Percentiles rank a stretch among this genome's conserved stretches.
phyloP scores from a whole-genome alignment of 129 eudicot genomes.

The Tanacetum coccineum region DNA sequence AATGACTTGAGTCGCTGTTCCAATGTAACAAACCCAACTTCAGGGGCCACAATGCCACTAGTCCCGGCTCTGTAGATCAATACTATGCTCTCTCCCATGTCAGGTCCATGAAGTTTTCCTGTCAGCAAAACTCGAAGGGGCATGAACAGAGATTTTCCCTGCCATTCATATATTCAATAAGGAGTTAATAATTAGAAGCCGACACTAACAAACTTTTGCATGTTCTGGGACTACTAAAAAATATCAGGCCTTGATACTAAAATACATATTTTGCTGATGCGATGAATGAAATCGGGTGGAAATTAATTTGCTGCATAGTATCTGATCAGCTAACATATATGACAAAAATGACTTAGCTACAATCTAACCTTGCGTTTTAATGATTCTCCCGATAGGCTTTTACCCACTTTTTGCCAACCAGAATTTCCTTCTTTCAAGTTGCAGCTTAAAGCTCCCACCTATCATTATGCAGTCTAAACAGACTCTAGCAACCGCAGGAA shows the following conservation, averaged over 20 bases:
- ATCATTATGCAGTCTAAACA: slow-evolving; percentile 81
- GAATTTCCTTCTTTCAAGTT: slow-evolving; percentile 63
- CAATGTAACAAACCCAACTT: slow-evolving; percentile 51
- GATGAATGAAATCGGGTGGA: too few relatives aligned
- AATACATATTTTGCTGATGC: too few relatives aligned
- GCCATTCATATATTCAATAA: too few relatives aligned
- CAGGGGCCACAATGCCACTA: slow-evolving; percentile 44
- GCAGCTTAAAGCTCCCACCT: slow-evolving; percentile 66
- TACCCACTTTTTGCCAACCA: slow-evolving; percentile 90
- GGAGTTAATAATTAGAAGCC: too few relatives aligned
- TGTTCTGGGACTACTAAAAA: too few relatives aligned
- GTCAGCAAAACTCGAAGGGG: slow-evolving; percentile 89
- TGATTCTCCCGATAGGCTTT: slow-evolving; percentile 79
- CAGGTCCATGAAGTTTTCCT: slow-evolving; percentile 97
- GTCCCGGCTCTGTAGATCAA: slow-evolving; percentile 57
- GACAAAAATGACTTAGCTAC: not conserved
- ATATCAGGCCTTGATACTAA: too few relatives aligned
- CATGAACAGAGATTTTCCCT: slow-evolving; percentile 95
- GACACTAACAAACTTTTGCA: too few relatives aligned
- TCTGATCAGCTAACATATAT: too few relatives aligned
- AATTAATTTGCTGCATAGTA: too few relatives aligned
- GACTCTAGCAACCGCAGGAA: slow-evolving; percentile 67
- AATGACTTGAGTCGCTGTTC: slow-evolving; percentile 65
- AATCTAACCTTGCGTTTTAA: slow-evolving; percentile 72
- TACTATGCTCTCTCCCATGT: slow-evolving; percentile 56